Base-by-base conservation (phyloP, 305 asterid genomes). In the Fraxinus sp. region DNA sequence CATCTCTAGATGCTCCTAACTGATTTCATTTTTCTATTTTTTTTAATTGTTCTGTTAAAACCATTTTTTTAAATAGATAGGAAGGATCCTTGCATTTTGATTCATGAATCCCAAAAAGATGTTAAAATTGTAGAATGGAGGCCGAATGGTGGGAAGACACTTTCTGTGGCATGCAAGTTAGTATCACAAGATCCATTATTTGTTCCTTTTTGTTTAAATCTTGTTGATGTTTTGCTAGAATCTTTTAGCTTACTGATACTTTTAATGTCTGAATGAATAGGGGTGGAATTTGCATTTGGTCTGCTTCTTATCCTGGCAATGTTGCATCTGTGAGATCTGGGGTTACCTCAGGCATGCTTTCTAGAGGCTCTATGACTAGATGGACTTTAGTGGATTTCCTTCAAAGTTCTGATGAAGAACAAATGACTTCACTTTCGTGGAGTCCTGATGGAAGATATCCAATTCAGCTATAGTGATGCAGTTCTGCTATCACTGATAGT, bases 391-490 rank as follows among this genome's bases (percentile, higher is more conserved):
- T 94, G 83, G 99, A 94, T 91, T 91, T 94, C 88, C 97, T 96
- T 86, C 94, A 76, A 82, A 90, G 92, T 91, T 85, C 79, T 66
- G 94, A 94, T 83, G 84, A 87, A 73, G 97, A 93, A 86, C 95
- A 89, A 87, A 87, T 91, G 80, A 93, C 92, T 90, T 90, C 98
- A 78, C 92, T 96, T 78, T 92, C 99, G 3, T 96, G 99, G 99
- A 94, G 98, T 86, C 98, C 98, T 28, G 95, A 92, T 88, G 99
- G 99, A 89, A 94, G 95, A 93, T 96, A 94, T 94, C 98, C 98
- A 4, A 74, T 83, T 35, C 32, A 79, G 22, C 81, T 79, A 13
- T 73, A 30, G 5, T 66, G 74, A 73, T 68, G 81, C 79, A 66
- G 20, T 57, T 68, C 37, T 68, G 74, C 74, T 11, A 68, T 68